Base-by-base conservation (phyloP, 202 grass and related monocot species). In the Setaria italica region DNA sequence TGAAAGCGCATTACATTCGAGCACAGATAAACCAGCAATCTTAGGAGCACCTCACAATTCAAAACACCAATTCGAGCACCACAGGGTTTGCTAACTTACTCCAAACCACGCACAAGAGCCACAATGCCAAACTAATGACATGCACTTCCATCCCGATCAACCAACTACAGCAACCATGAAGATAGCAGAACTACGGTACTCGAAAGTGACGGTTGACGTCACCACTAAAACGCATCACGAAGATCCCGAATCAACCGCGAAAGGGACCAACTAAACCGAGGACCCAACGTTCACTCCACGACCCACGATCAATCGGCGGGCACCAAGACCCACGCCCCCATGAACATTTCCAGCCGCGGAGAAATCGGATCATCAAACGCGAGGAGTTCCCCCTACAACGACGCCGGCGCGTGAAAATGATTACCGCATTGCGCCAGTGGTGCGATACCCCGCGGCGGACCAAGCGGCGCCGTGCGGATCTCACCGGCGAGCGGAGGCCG, bases 401-500 rank as follows among this genome's bases (percentile, higher is more conserved):
- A 68, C 78, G 63, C 16, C 11, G 19, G 47, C 32, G 63, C 6
- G 62, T 34, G 7, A 21, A 13, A 17, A 35, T 35, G 1, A 35
- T 35, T 11, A 10, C 57, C 55, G 12, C 70, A 72, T 50, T 50
- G 46, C 70, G 21, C 6, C 70, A 1, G 29, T 3, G 25, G 59
- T 9, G 10, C 9, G 59, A 9, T 43, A 45, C 43, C n/a, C 46
- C 14, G 69, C 70, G 70, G 70, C 25, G 14, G 46, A 41, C 32
- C 48, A 54, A 25, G 45, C 30, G 14, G 67, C 25, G 41, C 25
- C 21, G 21, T 47, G 19, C 30, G 67, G 80, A 82, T 82, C 79
- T 67, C 59, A 70, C 45, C 47, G 7, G 50, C 72, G 33, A 76
- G 50, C 17, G 33, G n/a, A 19, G 70, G 17, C 70, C 14, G 7